A percentile compares a stretch with the other conserved stretches of the same genome.
Evolutionary conservation across 1,284 basidiomycete genomes (phyloP).

Genomic region (Tilletiaria anomala): DNA sequence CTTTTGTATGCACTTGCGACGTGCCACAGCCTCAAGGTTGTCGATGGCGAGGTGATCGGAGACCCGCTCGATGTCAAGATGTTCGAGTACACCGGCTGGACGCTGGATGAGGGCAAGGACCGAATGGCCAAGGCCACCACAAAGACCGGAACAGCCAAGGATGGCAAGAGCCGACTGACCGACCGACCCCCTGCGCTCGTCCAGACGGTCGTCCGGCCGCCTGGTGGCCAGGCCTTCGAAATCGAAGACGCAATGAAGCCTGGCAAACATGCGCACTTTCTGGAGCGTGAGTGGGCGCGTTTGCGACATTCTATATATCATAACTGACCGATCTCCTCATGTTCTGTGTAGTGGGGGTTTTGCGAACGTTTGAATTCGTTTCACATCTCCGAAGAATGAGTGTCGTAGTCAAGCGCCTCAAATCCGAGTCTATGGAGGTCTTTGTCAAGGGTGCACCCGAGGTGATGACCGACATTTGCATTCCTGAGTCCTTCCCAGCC

Average conservation of each 20-base stretch:
- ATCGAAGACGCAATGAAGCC: slow-evolving; percentile 76
- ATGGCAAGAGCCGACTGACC: slow-evolving; percentile 41
- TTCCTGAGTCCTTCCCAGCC: slow-evolving; percentile 48
- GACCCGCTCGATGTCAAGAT: slow-evolving; percentile 81
- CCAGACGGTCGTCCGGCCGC: slow-evolving; percentile 89
- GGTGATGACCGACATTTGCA: slow-evolving; percentile 82
- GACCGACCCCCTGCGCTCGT: slow-evolving; percentile 76
- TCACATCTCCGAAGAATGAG: slow-evolving; percentile 89
- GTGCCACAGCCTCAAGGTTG: slow-evolving; percentile 86
- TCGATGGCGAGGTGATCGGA: slow-evolving; percentile 76
- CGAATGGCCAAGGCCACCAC: slow-evolving; percentile 19
- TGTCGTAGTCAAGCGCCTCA: slow-evolving; percentile 87
- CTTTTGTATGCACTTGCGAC: slow-evolving; percentile 87
- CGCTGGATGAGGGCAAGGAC: slow-evolving; percentile 63
- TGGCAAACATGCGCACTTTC: slow-evolving; percentile 78
- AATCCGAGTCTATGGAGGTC: slow-evolving; percentile 86
- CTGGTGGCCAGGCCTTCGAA: slow-evolving; percentile 72
- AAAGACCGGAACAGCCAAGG: slow-evolving; percentile 28
- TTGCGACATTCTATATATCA: too few species aligned
- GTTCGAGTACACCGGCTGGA: slow-evolving; percentile 93
- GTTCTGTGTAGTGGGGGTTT: slow-evolving; percentile 62
- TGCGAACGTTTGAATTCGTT: slow-evolving; percentile 92
- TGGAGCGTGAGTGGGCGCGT: too few species aligned
- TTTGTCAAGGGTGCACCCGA: slow-evolving; percentile 98
- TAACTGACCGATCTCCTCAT: background rate